Base-by-base conservation (phyloP, 2,329 filamentous ascomycete genomes). In the Cylindrodendrum hubeiense region DNA sequence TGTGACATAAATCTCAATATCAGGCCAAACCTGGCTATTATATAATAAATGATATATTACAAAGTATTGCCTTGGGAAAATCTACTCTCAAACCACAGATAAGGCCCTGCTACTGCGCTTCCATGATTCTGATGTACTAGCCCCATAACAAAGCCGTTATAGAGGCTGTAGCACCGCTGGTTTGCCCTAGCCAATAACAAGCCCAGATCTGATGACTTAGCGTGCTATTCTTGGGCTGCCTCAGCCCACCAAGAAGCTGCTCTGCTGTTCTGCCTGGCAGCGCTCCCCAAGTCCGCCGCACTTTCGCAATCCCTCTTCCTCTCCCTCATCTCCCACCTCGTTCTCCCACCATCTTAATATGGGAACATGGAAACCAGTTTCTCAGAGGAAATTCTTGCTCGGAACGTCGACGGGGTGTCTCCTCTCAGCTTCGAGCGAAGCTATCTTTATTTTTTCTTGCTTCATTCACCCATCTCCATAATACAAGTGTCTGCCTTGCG, bases 171-270 rank as follows among this genome's bases (percentile, higher is more conserved):
- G 1, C 8, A 13, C 12, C 9, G 4, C 39, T 15, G 22, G 26
- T 3, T 34, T 24, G 19, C 15, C 24, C 9, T 6, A 10, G 24
- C 61, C 61, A 64, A 59, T 60, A 26, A 55, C 19, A 15, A 9
- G 15, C 6, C 4, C 33, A 3, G 5, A 17, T 19, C 34, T 33
- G 44, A 37, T 64, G 50, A 64, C 52, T 59, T 55, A 64, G 55
- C 61, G n/a, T n/a, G 28, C 55, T 60, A 56, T 65, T 60, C 47
- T 22, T 61, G 55, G 55, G 54, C 22, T 49, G 43, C 55, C 55
- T 60, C 61, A 64, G 55, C 55, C 61, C 61, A 59, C 49, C 26
- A 54, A 54, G 19, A 22, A 37, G 4, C 30, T 30, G 19, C 26
- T 44, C 28, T 55, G 49, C 30, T 24, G 34, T 21, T 55, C 55